Base-by-base conservation (phyloP, 495 filamentous ascomycete species). In the Hamigera avellanea region DNA sequence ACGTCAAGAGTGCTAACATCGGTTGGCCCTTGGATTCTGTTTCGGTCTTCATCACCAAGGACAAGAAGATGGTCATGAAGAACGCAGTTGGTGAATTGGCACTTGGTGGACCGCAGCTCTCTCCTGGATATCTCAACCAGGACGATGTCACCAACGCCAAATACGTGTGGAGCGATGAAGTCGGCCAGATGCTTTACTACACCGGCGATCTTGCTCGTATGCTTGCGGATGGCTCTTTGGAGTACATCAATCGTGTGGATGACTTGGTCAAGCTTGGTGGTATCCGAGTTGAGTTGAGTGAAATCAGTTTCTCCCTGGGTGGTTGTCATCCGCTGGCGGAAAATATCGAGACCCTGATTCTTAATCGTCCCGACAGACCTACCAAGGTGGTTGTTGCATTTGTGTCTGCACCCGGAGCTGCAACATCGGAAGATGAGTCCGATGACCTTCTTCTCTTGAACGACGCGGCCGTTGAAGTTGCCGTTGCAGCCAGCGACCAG, bases 181-280 rank as follows among this genome's bases (percentile, higher is more conserved):
- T 48, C 2, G 16, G 32, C 2, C 49, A 46, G 18, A 35, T 18
- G 2, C 37, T 73, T 6, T 76, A 73, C 40, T 62, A 65, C 23
- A 76, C 70, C 9, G 72, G 70, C 9, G 72, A 76, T 44, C 41
- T 70, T 14, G 70, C 64, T 16, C 56, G 61, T 12, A 58, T 64
- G 43, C 35, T 66, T 21, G 40, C 45, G 5, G 55, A 66, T 39
- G 68, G 62, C 2, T 61, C 56, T 6, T 47, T 75, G 9, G 53
- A 62, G 27, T 61, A 72, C 34, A 41, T 62, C 16, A 54, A 52
- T 33, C 59, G 59, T 35, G 49, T 44, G 1, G 59, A 62, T 45
- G 59, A 62, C 23, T 34, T 58, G 23, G 48, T 62, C 39, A 62
- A 62, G 38, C 42, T 62, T 13, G 52, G 54, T 19, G 59, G 59